Percentiles rank a stretch among this genome's conserved stretches.
phyloP scores from a whole-genome alignment of 805 yeast species.

The Crinitomyces ghanaensis region DNA sequence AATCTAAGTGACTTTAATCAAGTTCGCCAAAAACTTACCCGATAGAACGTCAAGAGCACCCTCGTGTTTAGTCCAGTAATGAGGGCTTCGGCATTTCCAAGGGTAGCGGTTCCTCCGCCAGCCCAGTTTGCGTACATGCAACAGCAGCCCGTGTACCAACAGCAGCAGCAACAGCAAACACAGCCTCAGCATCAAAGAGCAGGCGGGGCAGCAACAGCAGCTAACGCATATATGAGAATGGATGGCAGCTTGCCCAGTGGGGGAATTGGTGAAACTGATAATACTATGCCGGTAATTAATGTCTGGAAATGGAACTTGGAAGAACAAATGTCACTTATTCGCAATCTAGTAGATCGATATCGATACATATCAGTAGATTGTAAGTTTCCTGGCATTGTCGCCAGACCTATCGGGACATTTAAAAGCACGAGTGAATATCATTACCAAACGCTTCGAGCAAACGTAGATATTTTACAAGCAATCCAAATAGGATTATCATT shows the following conservation, averaged over 20 bases:
- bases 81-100: too few relatives aligned
- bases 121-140: too few relatives aligned
- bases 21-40: too few relatives aligned
- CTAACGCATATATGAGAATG: slow-evolving; percentile 12
- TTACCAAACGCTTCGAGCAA: slow-evolving; percentile 86
- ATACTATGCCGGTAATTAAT: slow-evolving; percentile 21
- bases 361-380: slow-evolving; percentile 50
- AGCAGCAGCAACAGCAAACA: slow-evolving; percentile 12
- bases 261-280: slow-evolving; percentile 9
- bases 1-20: too few relatives aligned
- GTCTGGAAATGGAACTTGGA: slow-evolving; percentile 34
- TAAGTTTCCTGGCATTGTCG: slow-evolving; percentile 93
- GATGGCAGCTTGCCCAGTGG: too few relatives aligned
- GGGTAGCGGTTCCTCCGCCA: too few relatives aligned
- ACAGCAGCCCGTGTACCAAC: too few relatives aligned
- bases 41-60: too few relatives aligned
- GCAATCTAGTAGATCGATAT: slow-evolving; percentile 28
- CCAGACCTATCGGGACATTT: slow-evolving; percentile 91
- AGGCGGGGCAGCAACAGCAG: slow-evolving; percentile 17
- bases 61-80: too few relatives aligned
- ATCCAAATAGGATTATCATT: slow-evolving; percentile 79
- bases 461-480: slow-evolving; percentile 75
- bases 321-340: slow-evolving; percentile 29
- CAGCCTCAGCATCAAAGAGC: slow-evolving; percentile 11
- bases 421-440: slow-evolving; percentile 85